These are phyloP conservation scores for Talaromyces sp. DNA, from an alignment of 2,329 filamentous ascomycete genomes.

Conservation along the genomic window DNA sequence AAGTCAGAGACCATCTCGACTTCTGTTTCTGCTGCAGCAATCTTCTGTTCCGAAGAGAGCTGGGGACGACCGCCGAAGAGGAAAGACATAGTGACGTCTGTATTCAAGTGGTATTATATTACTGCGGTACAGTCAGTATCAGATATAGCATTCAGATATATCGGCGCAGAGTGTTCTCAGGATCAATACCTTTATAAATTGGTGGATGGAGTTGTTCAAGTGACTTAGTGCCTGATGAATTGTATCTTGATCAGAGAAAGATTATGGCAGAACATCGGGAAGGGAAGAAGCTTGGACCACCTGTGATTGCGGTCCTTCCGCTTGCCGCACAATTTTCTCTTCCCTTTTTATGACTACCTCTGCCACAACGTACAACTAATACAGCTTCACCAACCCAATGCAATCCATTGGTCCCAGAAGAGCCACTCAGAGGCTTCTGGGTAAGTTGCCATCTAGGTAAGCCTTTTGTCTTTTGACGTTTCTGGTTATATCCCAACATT, in stretches of 20 bases:
- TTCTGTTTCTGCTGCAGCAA: conserved; percentile 92
- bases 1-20: conserved; percentile 97
- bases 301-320: not conserved
- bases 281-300: conserved; percentile 20
- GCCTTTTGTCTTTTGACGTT: conserved; percentile 12
- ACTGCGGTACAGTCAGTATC: not conserved
- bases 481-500: not conserved
- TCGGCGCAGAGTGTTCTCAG: too few species aligned
- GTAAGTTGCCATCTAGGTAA: conserved; percentile 33
- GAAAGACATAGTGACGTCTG: conserved; percentile 59
- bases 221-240: not conserved
- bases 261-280: not conserved
- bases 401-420: conserved; percentile 37
- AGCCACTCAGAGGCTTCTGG: conserved; percentile 32
- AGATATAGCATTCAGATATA: not conserved
- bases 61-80: conserved; percentile 72
- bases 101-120: not conserved
- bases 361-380: not conserved
- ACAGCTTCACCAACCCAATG: conserved; percentile 28
- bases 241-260: not conserved
- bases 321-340: conserved; percentile 11
- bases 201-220: not conserved
- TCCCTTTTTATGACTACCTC: not conserved
- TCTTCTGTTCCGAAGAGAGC: conserved; percentile 93
- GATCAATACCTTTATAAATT: not conserved